These are phyloP conservation scores for Sclerotinia sclerotiorum DNA, from an alignment of 2,329 filamentous ascomycete species.

Conservation along the genomic window DNA sequence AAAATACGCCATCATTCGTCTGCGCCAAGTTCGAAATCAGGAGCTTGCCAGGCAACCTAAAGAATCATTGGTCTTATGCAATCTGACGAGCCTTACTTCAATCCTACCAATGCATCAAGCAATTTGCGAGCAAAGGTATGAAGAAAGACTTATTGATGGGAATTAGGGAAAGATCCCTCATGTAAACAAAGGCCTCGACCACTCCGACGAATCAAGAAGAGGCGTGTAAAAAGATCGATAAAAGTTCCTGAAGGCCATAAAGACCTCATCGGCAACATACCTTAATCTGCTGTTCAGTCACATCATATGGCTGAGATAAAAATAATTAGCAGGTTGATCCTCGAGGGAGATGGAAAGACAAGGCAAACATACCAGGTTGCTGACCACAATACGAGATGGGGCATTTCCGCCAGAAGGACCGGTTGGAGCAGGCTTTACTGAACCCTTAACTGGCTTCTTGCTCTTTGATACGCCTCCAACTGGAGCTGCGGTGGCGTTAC, in stretches of 20 bases:
- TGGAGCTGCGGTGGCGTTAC: constrained; percentile 56
- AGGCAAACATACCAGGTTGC: constrained; percentile 78
- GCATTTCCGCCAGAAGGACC: constrained; percentile 61
- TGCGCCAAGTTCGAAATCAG: constrained; percentile 40
- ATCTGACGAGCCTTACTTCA: constrained; percentile 62
- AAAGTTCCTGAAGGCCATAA: constrained; percentile 65
- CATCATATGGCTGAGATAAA: constrained; percentile 76
- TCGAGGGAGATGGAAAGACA: not conserved
- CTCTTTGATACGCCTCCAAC: constrained; percentile 84
- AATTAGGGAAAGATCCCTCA: constrained; percentile 30
- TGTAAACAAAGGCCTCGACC: constrained; percentile 11
- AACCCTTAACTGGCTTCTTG: constrained; percentile 59
- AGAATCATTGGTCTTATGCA: constrained; percentile 47
- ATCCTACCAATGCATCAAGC: constrained; percentile 41
- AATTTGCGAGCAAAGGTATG: constrained; percentile 36
- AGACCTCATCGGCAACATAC: constrained; percentile 95
- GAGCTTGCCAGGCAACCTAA: constrained; percentile 56
- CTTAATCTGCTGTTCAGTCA: constrained; percentile 97
- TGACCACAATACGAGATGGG: constrained; percentile 79
- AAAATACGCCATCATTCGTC: constrained; percentile 35
- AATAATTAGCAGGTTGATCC: constrained; percentile 21
- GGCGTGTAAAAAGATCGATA: constrained; percentile 60
- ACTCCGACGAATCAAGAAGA: constrained; percentile 22
- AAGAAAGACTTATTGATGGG: constrained; percentile 44
- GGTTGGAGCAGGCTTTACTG: constrained; percentile 62